Conservation (phyloP, 768 basidiomycete genomes). For the Austroboletus eburneus region DNA sequence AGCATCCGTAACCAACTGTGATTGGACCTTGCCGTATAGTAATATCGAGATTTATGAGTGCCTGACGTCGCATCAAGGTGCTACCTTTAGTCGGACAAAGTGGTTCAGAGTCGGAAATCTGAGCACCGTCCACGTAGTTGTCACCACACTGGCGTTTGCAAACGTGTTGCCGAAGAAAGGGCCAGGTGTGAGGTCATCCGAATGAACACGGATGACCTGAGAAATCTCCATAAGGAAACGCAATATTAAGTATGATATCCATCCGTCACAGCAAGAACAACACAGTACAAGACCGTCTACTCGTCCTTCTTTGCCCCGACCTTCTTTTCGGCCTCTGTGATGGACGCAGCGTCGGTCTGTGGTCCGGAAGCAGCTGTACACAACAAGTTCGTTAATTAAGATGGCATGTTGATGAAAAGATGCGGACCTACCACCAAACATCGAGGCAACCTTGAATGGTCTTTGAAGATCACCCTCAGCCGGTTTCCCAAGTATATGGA, state of each 20-base stretch:
- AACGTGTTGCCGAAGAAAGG: too few relatives aligned
- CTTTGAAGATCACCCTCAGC: constrained; percentile 86
- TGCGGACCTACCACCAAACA: constrained; percentile 62
- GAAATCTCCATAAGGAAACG: neutral
- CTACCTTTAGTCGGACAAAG: too few relatives aligned
- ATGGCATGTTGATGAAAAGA: neutral
- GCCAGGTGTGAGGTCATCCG: too few relatives aligned
- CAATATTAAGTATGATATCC: constrained; percentile 13
- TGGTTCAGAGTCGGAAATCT: too few relatives aligned
- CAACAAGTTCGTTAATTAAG: neutral
- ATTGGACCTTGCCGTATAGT: too few relatives aligned
- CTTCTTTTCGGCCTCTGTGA: constrained; percentile 87
- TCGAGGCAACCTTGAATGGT: constrained; percentile 75
- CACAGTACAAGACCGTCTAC: constrained; percentile 31
- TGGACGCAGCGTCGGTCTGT: constrained; percentile 79
- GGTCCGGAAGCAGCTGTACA: constrained; percentile 56
- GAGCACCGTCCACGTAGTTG: too few relatives aligned
- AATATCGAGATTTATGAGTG: too few relatives aligned
- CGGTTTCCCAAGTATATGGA: constrained; percentile 75
- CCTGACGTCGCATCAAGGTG: too few relatives aligned
- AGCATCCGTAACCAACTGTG: too few relatives aligned
- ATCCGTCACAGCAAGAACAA: constrained; percentile 17
- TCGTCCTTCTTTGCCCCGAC: constrained; percentile 80
- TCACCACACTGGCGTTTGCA: too few relatives aligned
- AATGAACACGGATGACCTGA: too few relatives aligned